A percentile compares a stretch with the other conserved stretches of the same genome.
phyloP scores from a whole-genome alignment of 768 basidiomycete species.

The Termitomyces sp. region DNA sequence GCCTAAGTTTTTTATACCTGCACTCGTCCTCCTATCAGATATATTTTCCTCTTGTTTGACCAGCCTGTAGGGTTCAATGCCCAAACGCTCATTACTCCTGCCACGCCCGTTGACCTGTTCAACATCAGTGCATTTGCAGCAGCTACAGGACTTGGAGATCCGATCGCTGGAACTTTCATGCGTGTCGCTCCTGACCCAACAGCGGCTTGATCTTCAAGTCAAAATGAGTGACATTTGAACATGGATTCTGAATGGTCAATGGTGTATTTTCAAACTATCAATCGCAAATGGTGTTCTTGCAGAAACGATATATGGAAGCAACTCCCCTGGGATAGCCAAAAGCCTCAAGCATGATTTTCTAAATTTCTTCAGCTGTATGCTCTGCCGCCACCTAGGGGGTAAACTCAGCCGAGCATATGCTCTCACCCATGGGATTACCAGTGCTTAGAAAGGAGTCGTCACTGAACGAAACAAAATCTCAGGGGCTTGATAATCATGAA shows the following conservation, averaged over 20 bases:
- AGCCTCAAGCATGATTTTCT: too few relatives aligned
- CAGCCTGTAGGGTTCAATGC: constrained; percentile 37
- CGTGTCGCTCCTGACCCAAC: constrained; percentile 31
- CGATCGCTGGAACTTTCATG: constrained; percentile 49
- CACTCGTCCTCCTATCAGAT: constrained; percentile 25
- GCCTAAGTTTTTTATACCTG: neutral
- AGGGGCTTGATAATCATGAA: too few relatives aligned
- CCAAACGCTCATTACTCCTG: constrained; percentile 36
- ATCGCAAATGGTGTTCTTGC: too few relatives aligned
- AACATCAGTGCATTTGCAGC: constrained; percentile 22
- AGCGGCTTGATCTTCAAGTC: neutral
- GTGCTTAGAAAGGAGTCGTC: too few relatives aligned
- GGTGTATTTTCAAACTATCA: neutral
- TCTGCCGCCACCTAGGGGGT: too few relatives aligned
- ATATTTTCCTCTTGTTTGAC: constrained; percentile 32
- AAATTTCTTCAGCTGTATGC: too few relatives aligned
- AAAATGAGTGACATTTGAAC: neutral
- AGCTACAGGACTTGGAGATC: constrained; percentile 38
- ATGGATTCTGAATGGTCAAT: too few relatives aligned
- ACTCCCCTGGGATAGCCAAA: too few relatives aligned
- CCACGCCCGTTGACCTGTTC: constrained; percentile 31
- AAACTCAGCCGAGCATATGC: too few relatives aligned
- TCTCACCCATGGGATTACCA: too few relatives aligned
- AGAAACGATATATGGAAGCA: too few relatives aligned
- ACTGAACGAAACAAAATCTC: too few relatives aligned